Conservation (phyloP, 768 basidiomycete genomes). For the Kwoniella europaea region DNA sequence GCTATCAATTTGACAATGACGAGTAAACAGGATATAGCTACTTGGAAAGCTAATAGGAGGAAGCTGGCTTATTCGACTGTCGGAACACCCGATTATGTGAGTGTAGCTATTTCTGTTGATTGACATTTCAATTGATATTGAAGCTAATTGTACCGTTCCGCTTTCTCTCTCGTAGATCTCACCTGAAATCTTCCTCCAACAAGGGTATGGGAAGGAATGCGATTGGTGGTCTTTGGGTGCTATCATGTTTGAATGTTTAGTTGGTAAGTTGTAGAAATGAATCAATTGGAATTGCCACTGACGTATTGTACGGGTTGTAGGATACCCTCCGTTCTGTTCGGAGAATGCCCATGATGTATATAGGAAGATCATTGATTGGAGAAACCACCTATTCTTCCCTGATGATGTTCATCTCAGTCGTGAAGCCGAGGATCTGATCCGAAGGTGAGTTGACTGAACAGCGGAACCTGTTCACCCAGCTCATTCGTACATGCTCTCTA, state of each 20-base stretch:
- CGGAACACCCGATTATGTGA: constrained; percentile 84
- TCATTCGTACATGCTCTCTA: constrained; percentile 13
- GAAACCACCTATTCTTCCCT: constrained; percentile 80
- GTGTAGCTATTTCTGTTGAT: constrained; percentile 14
- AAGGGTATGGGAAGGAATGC: constrained; percentile 97
- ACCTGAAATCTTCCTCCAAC: constrained; percentile 93
- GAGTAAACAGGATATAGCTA: constrained; percentile 80
- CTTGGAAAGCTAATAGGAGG: constrained; percentile 97
- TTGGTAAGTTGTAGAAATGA: constrained; percentile 61
- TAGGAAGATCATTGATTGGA: constrained; percentile 96
- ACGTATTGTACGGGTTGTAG: constrained; percentile 20
- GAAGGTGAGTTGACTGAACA: constrained; percentile 64
- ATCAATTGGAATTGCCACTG: background rate
- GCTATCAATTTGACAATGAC: constrained; percentile 96
- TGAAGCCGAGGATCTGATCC: constrained; percentile 87
- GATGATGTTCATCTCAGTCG: constrained; percentile 90
- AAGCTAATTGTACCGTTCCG: background rate
- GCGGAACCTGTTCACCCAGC: background rate
- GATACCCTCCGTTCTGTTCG: constrained; percentile 95
- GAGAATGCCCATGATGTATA: constrained; percentile 98
- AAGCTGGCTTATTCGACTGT: constrained; percentile 98
- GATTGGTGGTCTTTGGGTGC: constrained; percentile 99
- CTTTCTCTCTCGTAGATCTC: constrained; percentile 66
- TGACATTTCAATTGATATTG: background rate
- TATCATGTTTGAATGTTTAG: constrained; percentile 97